Evolutionary conservation across 257 asterid genomes (phyloP), one percentile per base, ranked within the genome.

Genomic region (Primulina eburnea): DNA sequence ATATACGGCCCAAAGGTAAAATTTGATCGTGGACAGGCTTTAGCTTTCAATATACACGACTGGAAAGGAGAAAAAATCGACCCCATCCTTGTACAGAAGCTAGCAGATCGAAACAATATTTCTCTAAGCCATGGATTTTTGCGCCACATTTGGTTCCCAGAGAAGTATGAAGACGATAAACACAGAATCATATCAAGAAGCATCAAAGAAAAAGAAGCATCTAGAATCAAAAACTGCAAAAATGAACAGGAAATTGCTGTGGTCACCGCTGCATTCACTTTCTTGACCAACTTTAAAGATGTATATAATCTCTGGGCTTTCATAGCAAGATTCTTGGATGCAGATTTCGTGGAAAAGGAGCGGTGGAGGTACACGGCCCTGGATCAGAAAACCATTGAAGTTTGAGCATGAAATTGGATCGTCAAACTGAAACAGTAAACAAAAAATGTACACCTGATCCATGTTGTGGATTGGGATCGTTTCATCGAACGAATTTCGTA

Each of bases 311-410:
- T 92, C 16, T 92, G 98, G 98, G 85, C 86, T 37, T 93, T 93
- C 61, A 60, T 93, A 16, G 94, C 96, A 17, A 93, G 77, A 80
- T 93, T 93, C 64, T 82, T 93, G 62, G 99, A 90, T 72, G 97
- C 96, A 5, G 99, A 93, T 64, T 93, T 87, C 65, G 96, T 90
- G 53, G 96, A 93, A 80, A 93, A 90, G 86, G 97, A 93, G 81
- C 80, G 91, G 9, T 92, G 98, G 98, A 87, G 98, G 68, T 92
- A 93, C 67, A 87, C 94, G 2, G 87, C 97, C 18, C 84, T 90
- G 72, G 84, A 90, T 81, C 94, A 90, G 47, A 87, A 84, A 75
- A 90, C 89, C 4, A 69, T 87, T 9, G 96, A 93, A 86, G 86
- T 90, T 77, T 90, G 66, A 77, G 66, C 55, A 53, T 6, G 18